Conservation (phyloP, 345 rosid species). For the Abelmoschus esculentus region DNA sequence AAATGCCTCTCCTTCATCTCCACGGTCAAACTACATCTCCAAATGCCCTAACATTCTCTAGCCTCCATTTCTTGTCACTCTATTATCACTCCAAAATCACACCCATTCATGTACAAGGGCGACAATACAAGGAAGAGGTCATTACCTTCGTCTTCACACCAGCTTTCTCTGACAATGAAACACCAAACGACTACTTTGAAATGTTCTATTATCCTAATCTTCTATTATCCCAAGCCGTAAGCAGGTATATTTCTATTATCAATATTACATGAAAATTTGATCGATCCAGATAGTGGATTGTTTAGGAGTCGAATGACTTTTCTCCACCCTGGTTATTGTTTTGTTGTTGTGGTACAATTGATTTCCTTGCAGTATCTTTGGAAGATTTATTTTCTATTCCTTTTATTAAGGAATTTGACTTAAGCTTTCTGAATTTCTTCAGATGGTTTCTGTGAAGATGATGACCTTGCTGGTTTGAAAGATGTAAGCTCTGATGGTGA, state of each 20-base stretch:
- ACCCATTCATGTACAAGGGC: no score
- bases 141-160: no score
- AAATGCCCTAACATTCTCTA: no score
- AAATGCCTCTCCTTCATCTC: no score
- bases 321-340: slow-evolving; percentile 1
- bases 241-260: slow-evolving; percentile 46
- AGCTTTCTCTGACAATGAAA: no score
- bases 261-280: background rate
- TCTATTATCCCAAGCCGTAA: no score
- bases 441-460: slow-evolving; percentile 99
- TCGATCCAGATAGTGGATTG: background rate
- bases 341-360: background rate
- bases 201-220: no score
- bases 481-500: slow-evolving; percentile 94
- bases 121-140: no score
- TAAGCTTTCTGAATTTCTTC: slow-evolving; percentile 17
- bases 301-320: background rate
- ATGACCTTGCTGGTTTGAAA: slow-evolving; percentile 98
- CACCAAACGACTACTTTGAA: no score
- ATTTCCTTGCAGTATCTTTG: background rate
- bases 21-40: no score
- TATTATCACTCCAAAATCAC: no score
- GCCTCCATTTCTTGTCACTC: no score
- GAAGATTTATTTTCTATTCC: background rate
- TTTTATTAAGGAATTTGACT: background rate